phyloP scores from a whole-genome alignment of 2,329 filamentous ascomycete species.

The Xylaria sp. region DNA sequence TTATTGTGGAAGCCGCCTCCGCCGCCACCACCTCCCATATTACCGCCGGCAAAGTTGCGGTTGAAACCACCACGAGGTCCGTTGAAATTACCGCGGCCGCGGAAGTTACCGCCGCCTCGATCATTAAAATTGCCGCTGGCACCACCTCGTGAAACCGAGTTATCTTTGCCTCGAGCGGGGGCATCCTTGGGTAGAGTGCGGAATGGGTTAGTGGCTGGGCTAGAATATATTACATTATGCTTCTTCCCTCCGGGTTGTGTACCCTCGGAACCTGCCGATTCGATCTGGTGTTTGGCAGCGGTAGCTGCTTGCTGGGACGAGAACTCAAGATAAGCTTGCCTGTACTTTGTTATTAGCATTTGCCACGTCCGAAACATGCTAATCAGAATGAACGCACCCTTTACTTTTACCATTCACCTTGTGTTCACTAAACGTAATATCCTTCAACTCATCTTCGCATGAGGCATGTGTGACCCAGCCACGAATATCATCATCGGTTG shows the following conservation, averaged over 20 bases:
- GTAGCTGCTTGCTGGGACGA: constrained; percentile 84
- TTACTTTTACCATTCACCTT: constrained; percentile 99
- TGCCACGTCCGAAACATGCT: neutral
- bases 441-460: constrained; percentile 86
- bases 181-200: constrained; percentile 90
- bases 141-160: constrained; percentile 63
- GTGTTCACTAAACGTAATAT: constrained; percentile 97
- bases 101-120: constrained; percentile 46
- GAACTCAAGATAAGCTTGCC: constrained; percentile 87
- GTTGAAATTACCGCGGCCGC: constrained; percentile 49
- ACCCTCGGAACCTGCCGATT: constrained; percentile 65
- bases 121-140: constrained; percentile 63
- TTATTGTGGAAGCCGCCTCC: constrained; percentile 47
- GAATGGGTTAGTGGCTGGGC: constrained; percentile 85
- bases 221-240: constrained; percentile 78
- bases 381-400: constrained; percentile 70
- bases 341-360: constrained; percentile 47
- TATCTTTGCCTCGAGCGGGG: constrained; percentile 75
- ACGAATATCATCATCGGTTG: constrained; percentile 92
- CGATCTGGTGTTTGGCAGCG: constrained; percentile 84
- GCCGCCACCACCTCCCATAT: constrained; percentile 47
- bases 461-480: constrained; percentile 84
- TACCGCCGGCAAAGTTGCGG: constrained; percentile 47
- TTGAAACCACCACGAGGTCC: constrained; percentile 50
- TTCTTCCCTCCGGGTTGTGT: constrained; percentile 72